Evolutionary conservation across 495 filamentous ascomycete species (phyloP).

Genomic region (Aspergillus wentii): DNA sequence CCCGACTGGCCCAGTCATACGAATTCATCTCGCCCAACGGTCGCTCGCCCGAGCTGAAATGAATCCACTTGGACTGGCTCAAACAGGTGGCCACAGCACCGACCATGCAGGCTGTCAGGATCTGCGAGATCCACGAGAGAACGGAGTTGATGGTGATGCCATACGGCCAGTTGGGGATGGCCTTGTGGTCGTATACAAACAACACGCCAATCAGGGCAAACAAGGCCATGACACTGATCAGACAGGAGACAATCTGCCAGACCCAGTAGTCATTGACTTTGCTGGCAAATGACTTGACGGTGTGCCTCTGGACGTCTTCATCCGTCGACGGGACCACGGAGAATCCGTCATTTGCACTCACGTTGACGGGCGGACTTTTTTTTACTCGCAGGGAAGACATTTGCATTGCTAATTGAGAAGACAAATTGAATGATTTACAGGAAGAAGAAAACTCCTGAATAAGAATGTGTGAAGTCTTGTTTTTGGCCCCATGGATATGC

Average conservation of each 20-base stretch:
- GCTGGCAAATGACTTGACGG: not conserved
- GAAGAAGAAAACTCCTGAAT: no score
- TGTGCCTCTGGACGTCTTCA: not conserved
- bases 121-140: constrained; percentile 1
- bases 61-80: constrained; percentile 1
- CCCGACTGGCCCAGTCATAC: constrained; percentile 1
- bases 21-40: not conserved
- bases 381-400: not conserved
- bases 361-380: not conserved
- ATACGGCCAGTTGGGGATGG: constrained; percentile 23
- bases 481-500: no score
- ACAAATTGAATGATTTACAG: no score
- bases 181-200: constrained; percentile 19
- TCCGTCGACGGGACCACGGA: not conserved
- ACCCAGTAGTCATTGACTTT: constrained; percentile 6
- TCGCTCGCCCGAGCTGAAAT: constrained; percentile 1
- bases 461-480: no score
- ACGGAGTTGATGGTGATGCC: constrained; percentile 26
- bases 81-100: not conserved
- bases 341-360: not conserved
- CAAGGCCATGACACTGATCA: constrained; percentile 4
- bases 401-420: no score
- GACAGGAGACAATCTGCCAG: constrained; percentile 6
- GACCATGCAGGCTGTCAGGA: not conserved
- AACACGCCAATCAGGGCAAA: constrained; percentile 19